Evolutionary conservation across 371 early-diverging fungal species (phyloP), one percentile per base, ranked within the genome.

Genomic region (Apophysomyces variabilis): DNA sequence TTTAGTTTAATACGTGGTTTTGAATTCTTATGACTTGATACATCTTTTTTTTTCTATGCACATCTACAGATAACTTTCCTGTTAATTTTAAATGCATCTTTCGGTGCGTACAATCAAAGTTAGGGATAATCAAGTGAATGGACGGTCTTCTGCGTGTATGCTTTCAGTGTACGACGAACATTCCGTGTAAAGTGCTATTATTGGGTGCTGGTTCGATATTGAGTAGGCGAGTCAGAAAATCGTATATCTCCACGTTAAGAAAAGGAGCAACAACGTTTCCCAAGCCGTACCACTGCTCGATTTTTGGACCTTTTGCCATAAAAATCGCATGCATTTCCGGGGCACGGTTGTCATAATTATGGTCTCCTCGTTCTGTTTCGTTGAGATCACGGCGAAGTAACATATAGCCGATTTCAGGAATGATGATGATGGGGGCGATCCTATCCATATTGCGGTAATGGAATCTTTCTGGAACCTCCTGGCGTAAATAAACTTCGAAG

Each of bases 311-410:
- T 18, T 74, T 69, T 1, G 93, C 95, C 38, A 93, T 66, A 74
- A 97, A 96, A 21, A 93, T 85, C 1, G 95, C 93, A 14, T 88
- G 89, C 96, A 97, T 97, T 7, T 91, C 89, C 3, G 77, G 75
- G 32, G 84, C 73, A 54, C 82, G 60, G 71, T 91, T 88, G 70
- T 95, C 92, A 77, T 93, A 96, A 0, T 96, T 96, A 73, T 96
- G 96, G n/a, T 85, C 83, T 1, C 95, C 96, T 26, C 70, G 26
- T 14, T 45, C 62, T 38, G 47, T 68, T 38, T 73, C 57, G 13
- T 77, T 62, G 41, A 70, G 72, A 26, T 21, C 9, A 11, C 54
- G 54, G 5, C 54, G 54, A 1, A 85, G 78, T 38, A 83, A 73
- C 14, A 73, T 68, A 68, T 88, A 80, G 1, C 88, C 91, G 3